Conservation (phyloP, 495 filamentous ascomycete genomes). For the Aspergillus campestris region DNA sequence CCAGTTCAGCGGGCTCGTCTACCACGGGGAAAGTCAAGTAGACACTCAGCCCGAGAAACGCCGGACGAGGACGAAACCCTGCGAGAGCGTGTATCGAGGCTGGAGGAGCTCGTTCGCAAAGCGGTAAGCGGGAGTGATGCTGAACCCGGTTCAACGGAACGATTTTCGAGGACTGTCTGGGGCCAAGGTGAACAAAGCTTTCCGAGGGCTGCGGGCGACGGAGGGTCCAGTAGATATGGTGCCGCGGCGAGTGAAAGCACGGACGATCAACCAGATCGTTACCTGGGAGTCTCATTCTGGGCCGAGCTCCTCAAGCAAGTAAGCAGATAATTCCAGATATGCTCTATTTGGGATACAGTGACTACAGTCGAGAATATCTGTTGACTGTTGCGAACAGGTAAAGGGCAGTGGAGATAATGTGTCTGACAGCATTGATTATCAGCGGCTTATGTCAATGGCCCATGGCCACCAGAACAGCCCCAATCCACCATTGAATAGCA, state of each 20-base stretch:
- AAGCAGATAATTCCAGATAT: background rate
- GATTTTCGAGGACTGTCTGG: too few relatives aligned
- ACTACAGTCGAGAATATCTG: too few relatives aligned
- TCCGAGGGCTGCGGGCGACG: background rate
- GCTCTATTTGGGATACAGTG: background rate
- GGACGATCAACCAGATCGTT: constrained; percentile 2
- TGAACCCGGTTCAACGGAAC: background rate
- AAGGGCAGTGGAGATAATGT: background rate
- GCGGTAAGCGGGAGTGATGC: constrained; percentile 2
- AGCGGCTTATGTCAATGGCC: constrained; percentile 1
- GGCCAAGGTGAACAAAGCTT: too few relatives aligned
- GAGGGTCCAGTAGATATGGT: background rate
- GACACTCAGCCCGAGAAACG: constrained; percentile 4
- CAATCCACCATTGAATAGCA: constrained; percentile 5
- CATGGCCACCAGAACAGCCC: background rate
- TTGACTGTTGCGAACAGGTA: background rate
- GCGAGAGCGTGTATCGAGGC: constrained; percentile 13
- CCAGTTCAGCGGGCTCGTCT: constrained; percentile 10
- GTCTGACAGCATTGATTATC: background rate
- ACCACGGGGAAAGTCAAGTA: constrained; percentile 6
- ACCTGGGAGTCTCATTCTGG: constrained; percentile 25
- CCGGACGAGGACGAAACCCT: constrained; percentile 1
- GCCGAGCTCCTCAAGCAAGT: constrained; percentile 28
- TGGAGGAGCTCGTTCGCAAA: constrained; percentile 19
- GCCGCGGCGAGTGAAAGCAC: background rate